phyloP scores from a whole-genome alignment of 2,329 filamentous ascomycete species.

The Ilyonectria sp. region DNA sequence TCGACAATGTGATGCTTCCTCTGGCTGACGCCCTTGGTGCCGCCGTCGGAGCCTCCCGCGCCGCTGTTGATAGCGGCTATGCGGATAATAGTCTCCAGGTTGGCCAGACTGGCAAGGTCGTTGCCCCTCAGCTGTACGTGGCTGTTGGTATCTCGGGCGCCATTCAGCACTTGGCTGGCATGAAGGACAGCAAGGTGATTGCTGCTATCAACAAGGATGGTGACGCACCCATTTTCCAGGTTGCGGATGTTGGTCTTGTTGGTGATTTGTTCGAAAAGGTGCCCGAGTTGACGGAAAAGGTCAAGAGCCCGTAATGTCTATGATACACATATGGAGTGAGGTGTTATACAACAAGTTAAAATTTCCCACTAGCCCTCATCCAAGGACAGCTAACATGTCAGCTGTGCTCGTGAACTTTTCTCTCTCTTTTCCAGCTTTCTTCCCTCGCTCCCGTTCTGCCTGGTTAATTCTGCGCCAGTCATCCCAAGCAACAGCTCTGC shows the following conservation, averaged over 20 bases:
- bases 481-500: constrained; percentile 81
- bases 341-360: constrained; percentile 48
- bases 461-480: constrained; percentile 89
- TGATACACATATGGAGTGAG: constrained; percentile 37
- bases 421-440: constrained; percentile 79
- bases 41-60: constrained; percentile 95
- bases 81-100: constrained; percentile 99
- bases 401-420: constrained; percentile 75
- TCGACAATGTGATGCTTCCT: constrained; percentile 92
- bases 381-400: constrained; percentile 71
- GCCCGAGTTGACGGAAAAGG: constrained; percentile 95
- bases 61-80: constrained; percentile 96
- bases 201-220: constrained; percentile 98
- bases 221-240: constrained; percentile 98
- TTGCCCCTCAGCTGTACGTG: constrained; percentile 95
- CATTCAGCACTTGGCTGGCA: constrained; percentile 97
- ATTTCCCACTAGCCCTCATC: constrained; percentile 47
- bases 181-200: constrained; percentile 99
- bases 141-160: constrained; percentile 97
- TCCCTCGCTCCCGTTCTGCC: constrained; percentile 80
- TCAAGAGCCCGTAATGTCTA: constrained; percentile 71
- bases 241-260: constrained; percentile 95
- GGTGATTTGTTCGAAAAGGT: constrained; percentile 97
- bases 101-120: constrained; percentile 98
- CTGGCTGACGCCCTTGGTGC: constrained; percentile 93